Percentiles rank a stretch among this genome's conserved stretches.
phyloP scores from a whole-genome alignment of 306 rosid genomes.

The Cucurbita maxima region DNA sequence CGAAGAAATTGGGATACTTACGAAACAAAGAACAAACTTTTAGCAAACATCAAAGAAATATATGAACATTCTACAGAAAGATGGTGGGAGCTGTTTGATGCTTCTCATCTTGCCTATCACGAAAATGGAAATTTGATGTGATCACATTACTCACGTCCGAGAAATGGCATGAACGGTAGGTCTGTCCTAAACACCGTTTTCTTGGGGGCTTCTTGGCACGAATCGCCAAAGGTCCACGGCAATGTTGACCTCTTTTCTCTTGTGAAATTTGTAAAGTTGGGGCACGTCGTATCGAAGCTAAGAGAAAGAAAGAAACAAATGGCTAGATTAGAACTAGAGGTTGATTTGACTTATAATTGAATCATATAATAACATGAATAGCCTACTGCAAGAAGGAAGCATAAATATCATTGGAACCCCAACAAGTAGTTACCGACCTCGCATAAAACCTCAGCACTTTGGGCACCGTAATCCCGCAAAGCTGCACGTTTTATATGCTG shows the following conservation, averaged over 20 bases:
- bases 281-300: constrained; percentile 80
- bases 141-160: not conserved
- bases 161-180: not conserved
- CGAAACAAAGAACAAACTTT: too few relatives aligned
- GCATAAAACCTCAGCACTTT: constrained; percentile 79
- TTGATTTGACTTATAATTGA: not conserved
- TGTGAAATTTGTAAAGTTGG: constrained; percentile 72
- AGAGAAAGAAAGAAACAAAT: constrained; percentile 6
- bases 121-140: not conserved
- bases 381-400: not conserved
- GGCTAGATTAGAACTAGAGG: not conserved
- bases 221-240: constrained; percentile 94
- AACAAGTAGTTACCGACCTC: constrained; percentile 34
- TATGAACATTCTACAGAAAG: not conserved
- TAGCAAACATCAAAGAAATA: not conserved
- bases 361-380: not conserved
- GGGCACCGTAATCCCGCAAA: constrained; percentile 45
- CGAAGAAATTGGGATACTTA: too few relatives aligned
- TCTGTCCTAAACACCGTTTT: not conserved
- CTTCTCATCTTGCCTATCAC: not conserved
- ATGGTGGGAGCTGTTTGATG: not conserved
- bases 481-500: constrained; percentile 85
- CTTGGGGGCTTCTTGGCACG: constrained; percentile 28
- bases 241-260: constrained; percentile 72
- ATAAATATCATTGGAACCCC: not conserved